These are phyloP conservation scores for Marasmius fiardii DNA, from an alignment of 1,284 basidiomycete genomes.

Conservation along the genomic window DNA sequence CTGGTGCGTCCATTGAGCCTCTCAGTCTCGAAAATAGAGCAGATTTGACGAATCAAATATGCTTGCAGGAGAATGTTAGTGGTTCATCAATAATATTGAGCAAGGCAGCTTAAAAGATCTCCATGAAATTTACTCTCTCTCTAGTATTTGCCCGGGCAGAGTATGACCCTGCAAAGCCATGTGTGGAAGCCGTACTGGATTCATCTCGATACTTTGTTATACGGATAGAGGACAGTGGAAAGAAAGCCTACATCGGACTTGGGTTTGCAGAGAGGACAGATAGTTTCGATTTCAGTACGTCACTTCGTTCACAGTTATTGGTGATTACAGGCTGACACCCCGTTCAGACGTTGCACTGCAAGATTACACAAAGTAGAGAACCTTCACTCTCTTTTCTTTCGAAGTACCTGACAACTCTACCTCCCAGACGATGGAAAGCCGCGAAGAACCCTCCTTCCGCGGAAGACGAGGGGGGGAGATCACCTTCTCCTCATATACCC, in stretches of 20 bases:
- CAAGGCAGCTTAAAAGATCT: conserved; percentile 3
- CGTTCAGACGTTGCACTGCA: conserved; percentile 87
- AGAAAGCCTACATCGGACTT: conserved; percentile 91
- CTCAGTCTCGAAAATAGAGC: background rate
- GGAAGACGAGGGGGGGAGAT: conserved; percentile 31
- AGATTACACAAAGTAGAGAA: conserved; percentile 87
- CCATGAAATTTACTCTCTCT: background rate
- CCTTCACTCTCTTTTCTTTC: conserved; percentile 10
- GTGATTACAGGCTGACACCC: conserved; percentile 6
- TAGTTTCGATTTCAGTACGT: conserved; percentile 90
- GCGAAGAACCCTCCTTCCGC: conserved; percentile 48
- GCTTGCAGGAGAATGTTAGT: conserved; percentile 56
- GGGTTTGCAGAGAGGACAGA: conserved; percentile 91
- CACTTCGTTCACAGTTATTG: conserved; percentile 1
- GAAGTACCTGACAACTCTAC: conserved; percentile 1
- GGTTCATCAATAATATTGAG: conserved; percentile 12
- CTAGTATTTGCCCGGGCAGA: conserved; percentile 87
- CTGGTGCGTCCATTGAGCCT: conserved; percentile 44
- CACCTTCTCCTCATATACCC: conserved; percentile 57
- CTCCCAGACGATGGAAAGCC: conserved; percentile 57
- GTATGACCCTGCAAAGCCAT: conserved; percentile 81
- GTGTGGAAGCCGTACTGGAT: conserved; percentile 94
- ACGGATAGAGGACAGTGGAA: conserved; percentile 83
- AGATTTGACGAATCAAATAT: conserved; percentile 3
- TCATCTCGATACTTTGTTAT: conserved; percentile 96